Evolutionary conservation across 2,329 filamentous ascomycete species (phyloP).

Genomic region (Fusarium citri): DNA sequence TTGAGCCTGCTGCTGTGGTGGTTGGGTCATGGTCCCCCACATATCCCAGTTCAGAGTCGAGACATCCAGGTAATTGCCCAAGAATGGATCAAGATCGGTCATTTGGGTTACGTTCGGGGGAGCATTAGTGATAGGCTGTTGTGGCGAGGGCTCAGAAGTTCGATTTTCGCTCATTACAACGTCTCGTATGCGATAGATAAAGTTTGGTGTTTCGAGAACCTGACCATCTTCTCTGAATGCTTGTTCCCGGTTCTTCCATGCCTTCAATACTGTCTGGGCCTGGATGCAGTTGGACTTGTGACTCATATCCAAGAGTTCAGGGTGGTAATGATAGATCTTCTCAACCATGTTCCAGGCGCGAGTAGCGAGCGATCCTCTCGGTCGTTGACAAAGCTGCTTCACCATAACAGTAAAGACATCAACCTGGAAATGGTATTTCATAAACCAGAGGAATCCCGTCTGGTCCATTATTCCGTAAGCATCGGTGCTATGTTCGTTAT

Average conservation of each 20-base stretch:
- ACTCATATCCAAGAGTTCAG: conserved; percentile 62
- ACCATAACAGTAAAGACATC: conserved; percentile 67
- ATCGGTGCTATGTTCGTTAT: conserved; percentile 60
- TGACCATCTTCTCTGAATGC: conserved; percentile 53
- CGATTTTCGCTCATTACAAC: conserved; percentile 55
- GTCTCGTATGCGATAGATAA: conserved; percentile 58
- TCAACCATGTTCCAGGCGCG: conserved; percentile 64
- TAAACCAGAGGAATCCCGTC: conserved; percentile 67
- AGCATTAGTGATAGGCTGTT: conserved; percentile 46
- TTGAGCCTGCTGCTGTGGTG: conserved; percentile 39
- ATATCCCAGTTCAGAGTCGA: conserved; percentile 60
- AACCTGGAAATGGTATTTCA: conserved; percentile 65
- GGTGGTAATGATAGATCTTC: conserved; percentile 60
- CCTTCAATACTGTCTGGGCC: conserved; percentile 62
- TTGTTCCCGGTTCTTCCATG: conserved; percentile 64
- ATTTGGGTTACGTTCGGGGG: conserved; percentile 44
- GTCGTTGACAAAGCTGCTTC: conserved; percentile 63
- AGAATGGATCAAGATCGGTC: conserved; percentile 57
- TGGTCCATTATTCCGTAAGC: conserved; percentile 58
- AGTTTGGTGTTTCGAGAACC: conserved; percentile 57
- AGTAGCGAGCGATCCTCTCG: conserved; percentile 62
- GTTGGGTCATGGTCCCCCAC: conserved; percentile 51
- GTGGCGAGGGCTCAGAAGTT: conserved; percentile 44
- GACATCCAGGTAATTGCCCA: conserved; percentile 59
- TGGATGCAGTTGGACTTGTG: conserved; percentile 59